Conservation (phyloP, 176 grass and related monocot genomes). For the Panicum miliaceum region DNA sequence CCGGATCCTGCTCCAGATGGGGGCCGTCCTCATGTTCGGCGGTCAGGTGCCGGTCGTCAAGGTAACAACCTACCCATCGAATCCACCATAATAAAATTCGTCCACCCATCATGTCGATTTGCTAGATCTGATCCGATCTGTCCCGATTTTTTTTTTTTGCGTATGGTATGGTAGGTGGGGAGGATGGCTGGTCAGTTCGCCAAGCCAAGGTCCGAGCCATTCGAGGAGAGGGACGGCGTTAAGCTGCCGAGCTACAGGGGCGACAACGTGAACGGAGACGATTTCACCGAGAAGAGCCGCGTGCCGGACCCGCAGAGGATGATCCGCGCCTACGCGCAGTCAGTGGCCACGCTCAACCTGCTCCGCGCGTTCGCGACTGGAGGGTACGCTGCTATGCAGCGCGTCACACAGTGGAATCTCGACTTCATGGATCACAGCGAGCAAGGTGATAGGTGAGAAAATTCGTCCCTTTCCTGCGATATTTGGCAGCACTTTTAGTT, state of each 20-base stretch:
- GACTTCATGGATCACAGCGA: constrained; percentile 96
- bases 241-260: constrained; percentile 97
- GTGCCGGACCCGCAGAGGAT: constrained; percentile 83
- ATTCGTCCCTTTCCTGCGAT: not conserved
- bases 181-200: constrained; percentile 98
- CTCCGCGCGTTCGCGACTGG: constrained; percentile 90
- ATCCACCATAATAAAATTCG: not conserved
- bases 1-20: constrained; percentile 95
- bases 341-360: constrained; percentile 87
- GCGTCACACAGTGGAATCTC: constrained; percentile 90
- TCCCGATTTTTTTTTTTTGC: not conserved
- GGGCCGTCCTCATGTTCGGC: constrained; percentile 97
- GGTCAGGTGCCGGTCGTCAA: constrained; percentile 90
- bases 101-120: not conserved
- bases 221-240: constrained; percentile 86
- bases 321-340: constrained; percentile 84
- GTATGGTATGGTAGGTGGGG: constrained; percentile 53
- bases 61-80: constrained; percentile 47
- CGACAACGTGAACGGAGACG: constrained; percentile 88
- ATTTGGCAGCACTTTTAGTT: constrained; percentile 22
- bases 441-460: constrained; percentile 79
- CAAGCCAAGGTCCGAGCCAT: constrained; percentile 76
- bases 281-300: constrained; percentile 75
- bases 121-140: constrained; percentile 55
- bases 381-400: constrained; percentile 92